Conservation (phyloP, 768 basidiomycete species). For the Cubamyces sp. region DNA sequence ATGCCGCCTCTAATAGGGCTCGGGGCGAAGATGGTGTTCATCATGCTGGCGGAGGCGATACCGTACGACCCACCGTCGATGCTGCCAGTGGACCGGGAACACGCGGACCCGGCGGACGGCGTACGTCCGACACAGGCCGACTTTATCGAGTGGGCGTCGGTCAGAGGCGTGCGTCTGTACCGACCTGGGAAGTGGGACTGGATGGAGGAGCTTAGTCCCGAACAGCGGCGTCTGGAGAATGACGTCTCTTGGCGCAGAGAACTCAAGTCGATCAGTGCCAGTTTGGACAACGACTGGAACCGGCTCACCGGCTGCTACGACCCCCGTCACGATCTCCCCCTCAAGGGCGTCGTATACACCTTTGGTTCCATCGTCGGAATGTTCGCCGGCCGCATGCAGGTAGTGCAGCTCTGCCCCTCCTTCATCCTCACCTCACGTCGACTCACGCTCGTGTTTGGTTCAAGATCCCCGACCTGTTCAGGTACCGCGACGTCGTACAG, state of each 20-base stretch:
- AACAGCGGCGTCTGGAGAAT: constrained; percentile 33
- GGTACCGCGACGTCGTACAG: constrained; percentile 36
- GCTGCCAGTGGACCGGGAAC: constrained; percentile 37
- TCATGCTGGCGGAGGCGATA: constrained; percentile 60
- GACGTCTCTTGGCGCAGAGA: constrained; percentile 30
- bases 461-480: constrained; percentile 40
- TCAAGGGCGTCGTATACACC: constrained; percentile 44
- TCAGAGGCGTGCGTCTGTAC: constrained; percentile 41
- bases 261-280: constrained; percentile 41
- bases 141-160: constrained; percentile 47
- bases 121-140: constrained; percentile 59
- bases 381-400: constrained; percentile 68
- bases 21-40: constrained; percentile 67
- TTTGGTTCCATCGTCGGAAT: constrained; percentile 57
- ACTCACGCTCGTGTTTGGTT: neutral
- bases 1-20: constrained; percentile 51
- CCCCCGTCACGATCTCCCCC: constrained; percentile 36
- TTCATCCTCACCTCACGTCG: neutral
- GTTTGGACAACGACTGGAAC: constrained; percentile 64
- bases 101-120: constrained; percentile 26
- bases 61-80: constrained; percentile 35
- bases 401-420: constrained; percentile 39
- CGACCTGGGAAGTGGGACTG: constrained; percentile 34
- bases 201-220: constrained; percentile 26
- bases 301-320: constrained; percentile 52